Evolutionary conservation across 148 eudicot species (phyloP).

Genomic region (Vaccinium vitisidaea): DNA sequence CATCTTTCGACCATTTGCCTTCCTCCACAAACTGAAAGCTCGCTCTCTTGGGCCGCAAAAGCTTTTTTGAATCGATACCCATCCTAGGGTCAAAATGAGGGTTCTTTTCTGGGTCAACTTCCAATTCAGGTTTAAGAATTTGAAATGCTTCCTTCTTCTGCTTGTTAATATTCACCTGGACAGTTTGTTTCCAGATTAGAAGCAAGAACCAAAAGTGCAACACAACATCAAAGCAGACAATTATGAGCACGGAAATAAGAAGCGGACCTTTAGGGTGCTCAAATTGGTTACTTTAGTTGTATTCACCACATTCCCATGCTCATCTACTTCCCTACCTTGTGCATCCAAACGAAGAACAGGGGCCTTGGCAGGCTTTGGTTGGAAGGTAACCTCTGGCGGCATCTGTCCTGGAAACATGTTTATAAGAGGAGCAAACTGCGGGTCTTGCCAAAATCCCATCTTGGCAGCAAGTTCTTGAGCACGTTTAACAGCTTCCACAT

Average conservation of each 20-base stretch:
- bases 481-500: slow-evolving; percentile 78
- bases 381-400: slow-evolving; percentile 63
- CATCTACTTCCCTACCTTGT: slow-evolving; percentile 90
- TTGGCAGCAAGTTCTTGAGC: slow-evolving; percentile 92
- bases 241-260: not conserved
- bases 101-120: slow-evolving; percentile 84
- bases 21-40: slow-evolving; percentile 96
- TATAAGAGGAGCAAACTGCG: slow-evolving; percentile 83
- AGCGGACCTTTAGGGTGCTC: slow-evolving; percentile 85
- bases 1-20: slow-evolving; percentile 98
- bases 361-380: slow-evolving; percentile 87
- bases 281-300: slow-evolving; percentile 65
- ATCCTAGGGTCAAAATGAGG: slow-evolving; percentile 88
- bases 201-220: slow-evolving; percentile 14
- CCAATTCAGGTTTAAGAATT: slow-evolving; percentile 90
- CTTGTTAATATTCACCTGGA: slow-evolving; percentile 94
- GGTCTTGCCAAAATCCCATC: slow-evolving; percentile 94
- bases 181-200: slow-evolving; percentile 7
- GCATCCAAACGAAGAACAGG: slow-evolving; percentile 95
- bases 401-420: slow-evolving; percentile 87
- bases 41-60: slow-evolving; percentile 85
- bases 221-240: not conserved
- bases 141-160: slow-evolving; percentile 95
- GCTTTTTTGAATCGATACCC: slow-evolving; percentile 82
- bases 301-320: slow-evolving; percentile 89